These are phyloP conservation scores for Nakaseomyces glabratus DNA, from an alignment of 1,139 yeast species.

Conservation along the genomic window DNA sequence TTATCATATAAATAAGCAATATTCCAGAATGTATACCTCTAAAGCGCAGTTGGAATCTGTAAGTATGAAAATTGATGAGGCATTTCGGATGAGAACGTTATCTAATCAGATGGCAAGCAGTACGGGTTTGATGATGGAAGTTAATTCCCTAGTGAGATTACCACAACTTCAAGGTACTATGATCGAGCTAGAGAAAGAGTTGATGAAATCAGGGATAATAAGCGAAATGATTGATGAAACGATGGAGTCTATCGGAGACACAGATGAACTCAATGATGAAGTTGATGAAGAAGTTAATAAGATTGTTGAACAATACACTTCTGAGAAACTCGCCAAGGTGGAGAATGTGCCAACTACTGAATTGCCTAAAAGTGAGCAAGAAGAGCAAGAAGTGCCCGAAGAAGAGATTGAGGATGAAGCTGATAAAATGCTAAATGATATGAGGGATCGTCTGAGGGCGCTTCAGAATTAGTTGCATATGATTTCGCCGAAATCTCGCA, in stretches of 20 bases:
- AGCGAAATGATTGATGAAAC: constrained; percentile 95
- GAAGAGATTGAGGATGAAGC: constrained; percentile 67
- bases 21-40: constrained; percentile 63
- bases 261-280: constrained; percentile 56
- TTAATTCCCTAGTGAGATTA: constrained; percentile 63
- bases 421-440: constrained; percentile 64
- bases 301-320: constrained; percentile 45
- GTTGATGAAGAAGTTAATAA: constrained; percentile 63
- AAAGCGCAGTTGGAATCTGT: constrained; percentile 83
- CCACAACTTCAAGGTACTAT: constrained; percentile 80
- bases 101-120: constrained; percentile 76
- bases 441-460: constrained; percentile 84
- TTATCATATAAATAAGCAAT: constrained; percentile 64
- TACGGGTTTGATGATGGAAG: constrained; percentile 81
- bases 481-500: too few species aligned
- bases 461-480: constrained; percentile 62
- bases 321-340: constrained; percentile 41
- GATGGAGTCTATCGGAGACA: constrained; percentile 62
- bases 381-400: constrained; percentile 42
- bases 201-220: constrained; percentile 85
- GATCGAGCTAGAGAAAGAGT: constrained; percentile 79
- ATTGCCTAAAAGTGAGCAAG: constrained; percentile 35
- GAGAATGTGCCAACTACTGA: constrained; percentile 41
- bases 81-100: constrained; percentile 75
- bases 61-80: constrained; percentile 83